phyloP scores from a whole-genome alignment of 495 filamentous ascomycete genomes.

The Talaromyces wortmannii region DNA sequence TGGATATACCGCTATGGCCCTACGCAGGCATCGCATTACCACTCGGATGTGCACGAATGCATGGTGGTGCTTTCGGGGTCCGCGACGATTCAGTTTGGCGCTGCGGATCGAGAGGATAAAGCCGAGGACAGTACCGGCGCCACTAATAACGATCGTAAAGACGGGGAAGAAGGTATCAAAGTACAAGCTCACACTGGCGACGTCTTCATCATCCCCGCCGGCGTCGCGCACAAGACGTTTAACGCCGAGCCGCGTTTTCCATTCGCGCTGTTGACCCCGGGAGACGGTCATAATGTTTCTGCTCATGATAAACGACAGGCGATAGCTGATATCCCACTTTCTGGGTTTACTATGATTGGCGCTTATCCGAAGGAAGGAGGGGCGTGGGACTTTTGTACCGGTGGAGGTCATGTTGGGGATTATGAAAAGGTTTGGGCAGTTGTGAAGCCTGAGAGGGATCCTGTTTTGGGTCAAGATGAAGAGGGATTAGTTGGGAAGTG shows the following conservation, averaged over 20 bases:
- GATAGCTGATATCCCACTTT: conserved; percentile 3
- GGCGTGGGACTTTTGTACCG: background rate
- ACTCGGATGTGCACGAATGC: conserved; percentile 27
- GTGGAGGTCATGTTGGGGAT: background rate
- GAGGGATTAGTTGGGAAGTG: background rate
- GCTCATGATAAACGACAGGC: conserved; percentile 6
- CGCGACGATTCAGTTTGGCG: conserved; percentile 27
- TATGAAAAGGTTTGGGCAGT: background rate
- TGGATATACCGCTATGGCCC: conserved; percentile 29
- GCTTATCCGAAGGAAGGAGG: conserved; percentile 11
- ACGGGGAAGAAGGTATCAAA: conserved; percentile 12
- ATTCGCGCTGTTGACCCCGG: conserved; percentile 18
- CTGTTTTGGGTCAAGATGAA: background rate
- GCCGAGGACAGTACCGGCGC: conserved; percentile 17
- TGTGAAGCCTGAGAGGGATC: background rate
- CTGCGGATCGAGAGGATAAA: conserved; percentile 20
- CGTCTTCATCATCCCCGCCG: conserved; percentile 30
- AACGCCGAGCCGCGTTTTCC: conserved; percentile 11
- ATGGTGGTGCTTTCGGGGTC: conserved; percentile 28
- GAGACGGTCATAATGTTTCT: conserved; percentile 11
- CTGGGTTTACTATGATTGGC: conserved; percentile 13
- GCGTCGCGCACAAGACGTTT: conserved; percentile 27
- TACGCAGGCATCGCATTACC: conserved; percentile 28
- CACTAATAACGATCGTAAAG: background rate
- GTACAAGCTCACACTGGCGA: conserved; percentile 21